Conservation (phyloP, 805 yeast species). For the Ogataea trehaloabstinens region DNA sequence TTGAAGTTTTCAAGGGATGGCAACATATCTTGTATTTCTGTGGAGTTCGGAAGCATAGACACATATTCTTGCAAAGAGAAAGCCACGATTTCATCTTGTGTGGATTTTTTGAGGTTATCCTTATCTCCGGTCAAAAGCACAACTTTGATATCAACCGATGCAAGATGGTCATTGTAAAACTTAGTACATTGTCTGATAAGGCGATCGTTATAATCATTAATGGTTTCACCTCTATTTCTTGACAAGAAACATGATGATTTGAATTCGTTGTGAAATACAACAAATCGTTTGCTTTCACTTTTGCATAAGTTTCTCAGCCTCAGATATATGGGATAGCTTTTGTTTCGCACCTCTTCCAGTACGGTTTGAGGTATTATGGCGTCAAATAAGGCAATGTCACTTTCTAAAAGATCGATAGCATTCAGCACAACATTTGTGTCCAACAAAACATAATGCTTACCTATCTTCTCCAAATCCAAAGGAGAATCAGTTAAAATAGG, state of each 20-base stretch:
- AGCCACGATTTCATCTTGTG: constrained; percentile 50
- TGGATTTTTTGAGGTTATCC: constrained; percentile 59
- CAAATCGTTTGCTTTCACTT: constrained; percentile 75
- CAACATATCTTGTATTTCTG: constrained; percentile 73
- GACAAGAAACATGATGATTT: constrained; percentile 63
- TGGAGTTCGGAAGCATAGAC: constrained; percentile 63
- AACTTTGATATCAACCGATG: constrained; percentile 39
- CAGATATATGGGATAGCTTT: constrained; percentile 83
- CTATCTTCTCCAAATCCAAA: constrained; percentile 42
- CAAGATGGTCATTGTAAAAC: constrained; percentile 72
- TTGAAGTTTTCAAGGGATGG: constrained; percentile 52
- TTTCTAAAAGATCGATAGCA: constrained; percentile 88
- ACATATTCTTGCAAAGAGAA: constrained; percentile 68
- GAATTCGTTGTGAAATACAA: constrained; percentile 93
- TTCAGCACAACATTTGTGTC: constrained; percentile 88
- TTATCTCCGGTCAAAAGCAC: constrained; percentile 77
- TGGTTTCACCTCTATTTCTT: constrained; percentile 64
- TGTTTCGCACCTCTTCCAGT: constrained; percentile 85
- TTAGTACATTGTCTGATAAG: constrained; percentile 74
- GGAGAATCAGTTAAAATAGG: constrained; percentile 70
- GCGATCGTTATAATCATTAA: constrained; percentile 89
- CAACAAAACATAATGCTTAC: constrained; percentile 76
- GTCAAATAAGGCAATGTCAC: constrained; percentile 72
- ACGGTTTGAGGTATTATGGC: constrained; percentile 95
- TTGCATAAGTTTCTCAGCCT: constrained; percentile 76